A percentile compares a stretch with the other conserved stretches of the same genome.
Conservation (phyloP, 768 basidiomycete genomes). For the Lactarius quietus region DNA sequence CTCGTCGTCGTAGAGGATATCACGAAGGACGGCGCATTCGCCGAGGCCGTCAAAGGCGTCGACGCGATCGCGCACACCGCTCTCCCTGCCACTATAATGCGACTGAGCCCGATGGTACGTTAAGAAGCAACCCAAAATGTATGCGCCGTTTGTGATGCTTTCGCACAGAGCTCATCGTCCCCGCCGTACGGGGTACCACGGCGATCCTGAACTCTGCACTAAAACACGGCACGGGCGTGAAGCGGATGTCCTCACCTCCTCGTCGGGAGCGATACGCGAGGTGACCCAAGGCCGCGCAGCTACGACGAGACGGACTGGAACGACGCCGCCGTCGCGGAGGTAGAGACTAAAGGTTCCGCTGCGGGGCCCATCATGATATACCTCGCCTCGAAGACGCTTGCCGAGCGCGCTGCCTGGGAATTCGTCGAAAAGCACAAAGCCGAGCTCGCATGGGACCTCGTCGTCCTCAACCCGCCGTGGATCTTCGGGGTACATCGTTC, state of each 20-base stretch:
- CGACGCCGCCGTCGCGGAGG: conserved; percentile 40
- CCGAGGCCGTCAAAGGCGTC: conserved; percentile 73
- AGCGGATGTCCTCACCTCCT: conserved; percentile 65
- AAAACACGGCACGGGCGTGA: conserved; percentile 51
- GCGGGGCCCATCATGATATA: conserved; percentile 45
- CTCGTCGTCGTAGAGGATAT: conserved; percentile 70
- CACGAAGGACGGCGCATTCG: conserved; percentile 58
- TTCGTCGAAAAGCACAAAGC: conserved; percentile 43
- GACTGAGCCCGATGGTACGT: conserved; percentile 37
- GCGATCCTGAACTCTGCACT: conserved; percentile 56
- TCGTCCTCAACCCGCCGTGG: conserved; percentile 51
- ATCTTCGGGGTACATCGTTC: conserved; percentile 15
- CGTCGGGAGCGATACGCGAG: conserved; percentile 44
- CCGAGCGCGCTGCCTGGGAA: conserved; percentile 57
- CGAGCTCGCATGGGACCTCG: conserved; percentile 48
- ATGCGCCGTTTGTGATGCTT: not conserved
- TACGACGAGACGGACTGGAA: conserved; percentile 48
- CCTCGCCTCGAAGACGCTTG: conserved; percentile 54
- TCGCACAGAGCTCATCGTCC: conserved; percentile 55
- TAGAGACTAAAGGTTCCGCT: conserved; percentile 47
- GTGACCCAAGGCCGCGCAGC: conserved; percentile 26
- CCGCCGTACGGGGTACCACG: conserved; percentile 69
- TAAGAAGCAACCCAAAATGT: not conserved
- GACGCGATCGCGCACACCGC: conserved; percentile 70
- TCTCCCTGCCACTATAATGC: conserved; percentile 50